Evolutionary conservation across 805 yeast species (phyloP).

Genomic region (Nakazawaea populi): DNA sequence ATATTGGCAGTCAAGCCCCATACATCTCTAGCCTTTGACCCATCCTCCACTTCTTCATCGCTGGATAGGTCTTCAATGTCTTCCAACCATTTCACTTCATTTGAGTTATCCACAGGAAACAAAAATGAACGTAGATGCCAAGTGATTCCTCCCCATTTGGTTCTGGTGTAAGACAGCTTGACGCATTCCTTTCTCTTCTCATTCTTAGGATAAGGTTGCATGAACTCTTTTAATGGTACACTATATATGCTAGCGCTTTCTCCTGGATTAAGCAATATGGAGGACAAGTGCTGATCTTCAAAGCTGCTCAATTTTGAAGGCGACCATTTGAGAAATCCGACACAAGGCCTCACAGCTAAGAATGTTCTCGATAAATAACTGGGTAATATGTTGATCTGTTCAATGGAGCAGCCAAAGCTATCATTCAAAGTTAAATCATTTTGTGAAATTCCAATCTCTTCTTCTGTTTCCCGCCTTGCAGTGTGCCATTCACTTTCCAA

Average conservation of each 20-base stretch:
- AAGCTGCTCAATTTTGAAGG: conserved; percentile 20
- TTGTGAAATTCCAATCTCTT: conserved; percentile 73
- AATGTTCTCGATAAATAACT: conserved; percentile 78
- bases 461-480: conserved; percentile 79
- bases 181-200: conserved; percentile 26
- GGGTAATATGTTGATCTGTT: conserved; percentile 61
- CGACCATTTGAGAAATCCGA: conserved; percentile 51
- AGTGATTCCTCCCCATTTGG: conserved; percentile 68
- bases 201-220: conserved; percentile 25
- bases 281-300: conserved; percentile 24
- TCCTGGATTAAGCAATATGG: conserved; percentile 60
- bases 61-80: conserved; percentile 56
- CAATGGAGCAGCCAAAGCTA: conserved; percentile 51
- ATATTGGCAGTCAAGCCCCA: conserved; percentile 86
- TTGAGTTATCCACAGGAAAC: conserved; percentile 46
- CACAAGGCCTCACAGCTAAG: conserved; percentile 77
- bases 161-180: conserved; percentile 26
- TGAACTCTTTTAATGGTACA: conserved; percentile 61
- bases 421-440: conserved; percentile 36
- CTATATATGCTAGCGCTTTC: conserved; percentile 69
- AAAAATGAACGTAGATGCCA: conserved; percentile 61
- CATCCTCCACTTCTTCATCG: conserved; percentile 41
- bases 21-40: conserved; percentile 51
- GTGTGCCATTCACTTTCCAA: conserved; percentile 64
- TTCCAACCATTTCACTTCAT: conserved; percentile 61